Base-by-base conservation (phyloP, 768 basidiomycete species). In the Leucocoprinus birnbaumii region DNA sequence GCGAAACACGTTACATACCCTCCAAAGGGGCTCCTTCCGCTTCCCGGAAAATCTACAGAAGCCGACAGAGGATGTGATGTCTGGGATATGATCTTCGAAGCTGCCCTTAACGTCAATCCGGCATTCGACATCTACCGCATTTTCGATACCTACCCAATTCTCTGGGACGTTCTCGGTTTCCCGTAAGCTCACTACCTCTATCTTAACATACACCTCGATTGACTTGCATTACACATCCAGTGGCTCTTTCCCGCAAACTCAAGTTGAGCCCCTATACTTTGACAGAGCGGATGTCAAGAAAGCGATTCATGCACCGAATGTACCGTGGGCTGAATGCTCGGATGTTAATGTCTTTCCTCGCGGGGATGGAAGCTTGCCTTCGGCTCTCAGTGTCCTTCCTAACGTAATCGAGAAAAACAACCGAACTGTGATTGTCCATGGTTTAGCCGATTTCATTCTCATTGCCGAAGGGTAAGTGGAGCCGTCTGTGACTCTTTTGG, bases 91-190 rank as follows among this genome's bases (percentile, higher is more conserved):
- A 84, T 91, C 51, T 83, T 87, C 62, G 67, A 83, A 18, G 84
- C 79, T 0, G 82, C 89, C 0, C 58, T 88, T 19, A 50, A 68
- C 3, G 68, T 87, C 59, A 90, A 91, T 61, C 89, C 88, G 0
- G 87, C 85, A 0, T 91, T 91, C 71, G 77, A 91, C 60, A 75
- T 89, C 7, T 91, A 91, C 64, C 80, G 85, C 21, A 87, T 91
- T 52, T 87, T 88, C 67, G 87, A 89, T 62, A 87, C 82, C 59
- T 88, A 73, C 68, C 89, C 87, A 0, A 74, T 86, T 40, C 70
- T 86, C 10, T 90, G 86, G 88, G 88, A 90, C 57, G 86, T 89
- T 4, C 83, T 90, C 26, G 88, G 87, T n/a, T 89, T 86, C 77
- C 87, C 88, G 82, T 87, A 61, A 31, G 82, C 1, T 24, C 7